Conservation (phyloP, 2,329 filamentous ascomycete genomes). For the Geosmithia morbida region DNA sequence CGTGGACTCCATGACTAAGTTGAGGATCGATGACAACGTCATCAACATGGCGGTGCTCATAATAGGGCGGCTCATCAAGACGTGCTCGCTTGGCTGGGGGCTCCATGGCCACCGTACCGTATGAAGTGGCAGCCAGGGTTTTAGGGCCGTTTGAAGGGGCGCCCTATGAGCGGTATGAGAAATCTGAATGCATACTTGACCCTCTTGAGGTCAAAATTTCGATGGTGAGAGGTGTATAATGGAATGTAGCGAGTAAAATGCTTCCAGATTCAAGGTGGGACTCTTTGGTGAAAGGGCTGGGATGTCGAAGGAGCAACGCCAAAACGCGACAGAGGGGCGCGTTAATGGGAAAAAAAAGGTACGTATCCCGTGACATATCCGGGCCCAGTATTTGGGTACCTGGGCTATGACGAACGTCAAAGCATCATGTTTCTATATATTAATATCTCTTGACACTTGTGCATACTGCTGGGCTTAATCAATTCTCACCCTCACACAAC, state of each 20-base stretch:
- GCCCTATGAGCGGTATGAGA: not conserved
- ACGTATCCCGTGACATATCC: not conserved
- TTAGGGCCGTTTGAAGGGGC: not conserved
- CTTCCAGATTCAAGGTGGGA: not conserved
- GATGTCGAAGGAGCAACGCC: not conserved
- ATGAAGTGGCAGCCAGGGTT: not conserved
- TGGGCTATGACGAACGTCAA: not conserved
- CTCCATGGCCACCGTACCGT: slow-evolving; percentile 2
- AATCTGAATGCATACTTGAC: not conserved
- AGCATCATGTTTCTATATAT: not conserved
- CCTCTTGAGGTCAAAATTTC: not conserved
- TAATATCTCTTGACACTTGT: not conserved
- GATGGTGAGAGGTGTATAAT: not conserved
- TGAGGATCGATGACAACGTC: slow-evolving; percentile 1
- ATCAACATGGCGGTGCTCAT: slow-evolving; percentile 1
- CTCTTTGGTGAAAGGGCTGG: not conserved
- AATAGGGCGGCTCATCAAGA: not conserved
- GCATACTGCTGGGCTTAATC: too few relatives aligned
- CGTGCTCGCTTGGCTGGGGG: slow-evolving; percentile 3
- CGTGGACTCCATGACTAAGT: slow-evolving; percentile 19
- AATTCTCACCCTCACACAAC: too few relatives aligned
- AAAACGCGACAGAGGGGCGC: not conserved
- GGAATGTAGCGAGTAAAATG: not conserved
- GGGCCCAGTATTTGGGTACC: not conserved
- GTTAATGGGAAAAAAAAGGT: not conserved